A percentile compares a stretch with the other conserved stretches of the same genome.
phyloP scores from a whole-genome alignment of 2,329 filamentous ascomycete species.

The Penicillium hesseltinei region DNA sequence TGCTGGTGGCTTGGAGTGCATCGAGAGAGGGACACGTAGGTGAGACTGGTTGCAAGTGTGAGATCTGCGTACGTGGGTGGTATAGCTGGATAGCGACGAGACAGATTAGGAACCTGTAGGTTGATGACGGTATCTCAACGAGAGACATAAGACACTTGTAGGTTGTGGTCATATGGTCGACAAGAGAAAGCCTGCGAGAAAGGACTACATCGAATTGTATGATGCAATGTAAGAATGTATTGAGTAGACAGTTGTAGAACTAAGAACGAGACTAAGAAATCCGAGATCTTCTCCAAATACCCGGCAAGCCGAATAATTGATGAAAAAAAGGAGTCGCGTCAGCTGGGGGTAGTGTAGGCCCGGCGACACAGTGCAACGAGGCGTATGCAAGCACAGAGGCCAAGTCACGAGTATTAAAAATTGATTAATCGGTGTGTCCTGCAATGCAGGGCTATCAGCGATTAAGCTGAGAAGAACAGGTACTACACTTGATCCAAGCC shows the following conservation, averaged over 20 bases:
- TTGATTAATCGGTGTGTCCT: slow-evolving; percentile 74
- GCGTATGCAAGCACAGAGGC: slow-evolving; percentile 71
- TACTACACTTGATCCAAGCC: slow-evolving; percentile 90
- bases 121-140: background rate
- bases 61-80: background rate
- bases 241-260: too few species aligned
- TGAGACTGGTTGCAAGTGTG: background rate
- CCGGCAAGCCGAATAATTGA: slow-evolving; percentile 38
- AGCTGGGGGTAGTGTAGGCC: slow-evolving; percentile 70
- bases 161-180: background rate
- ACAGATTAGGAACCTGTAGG: too few species aligned
- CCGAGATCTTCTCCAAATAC: background rate
- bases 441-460: slow-evolving; percentile 75
- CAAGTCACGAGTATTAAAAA: slow-evolving; percentile 60
- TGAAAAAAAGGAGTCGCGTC: slow-evolving; percentile 61
- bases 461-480: slow-evolving; percentile 98
- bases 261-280: too few species aligned
- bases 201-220: too few species aligned
- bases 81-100: background rate
- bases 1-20: background rate
- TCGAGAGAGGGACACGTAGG: background rate
- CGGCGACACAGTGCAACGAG: slow-evolving; percentile 65
- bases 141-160: too few species aligned
- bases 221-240: too few species aligned
- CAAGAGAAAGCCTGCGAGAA: background rate